These are phyloP conservation scores for Nannizziopsis barbatae DNA, from an alignment of 2,329 filamentous ascomycete genomes.

Conservation along the genomic window DNA sequence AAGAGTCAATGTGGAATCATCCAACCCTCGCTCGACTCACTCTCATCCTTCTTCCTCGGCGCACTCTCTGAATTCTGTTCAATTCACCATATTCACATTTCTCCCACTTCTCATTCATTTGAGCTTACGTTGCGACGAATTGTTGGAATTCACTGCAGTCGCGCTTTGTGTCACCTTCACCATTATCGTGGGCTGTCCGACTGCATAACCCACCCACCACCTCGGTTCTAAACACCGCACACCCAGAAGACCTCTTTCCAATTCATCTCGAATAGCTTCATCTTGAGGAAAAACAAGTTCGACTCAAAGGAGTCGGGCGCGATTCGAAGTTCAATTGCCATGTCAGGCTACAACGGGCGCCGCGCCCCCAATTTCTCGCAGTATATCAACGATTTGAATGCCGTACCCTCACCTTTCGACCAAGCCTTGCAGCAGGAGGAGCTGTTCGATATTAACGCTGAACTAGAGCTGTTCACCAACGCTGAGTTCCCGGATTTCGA, in stretches of 20 bases:
- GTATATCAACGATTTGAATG: constrained; percentile 78
- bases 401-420: constrained; percentile 52
- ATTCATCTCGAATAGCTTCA: not conserved
- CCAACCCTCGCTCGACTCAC: no score
- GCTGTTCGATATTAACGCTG: constrained; percentile 54
- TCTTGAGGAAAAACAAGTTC: not conserved
- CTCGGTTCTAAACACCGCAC: not conserved
- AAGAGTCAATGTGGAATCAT: no score
- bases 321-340: constrained; percentile 26
- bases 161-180: no score
- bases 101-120: no score
- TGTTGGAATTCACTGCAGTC: no score
- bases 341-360: constrained; percentile 66
- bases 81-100: no score
- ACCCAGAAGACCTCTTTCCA: not conserved
- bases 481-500: constrained; percentile 74
- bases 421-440: constrained; percentile 47
- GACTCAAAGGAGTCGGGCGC: constrained; percentile 3
- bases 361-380: constrained; percentile 79
- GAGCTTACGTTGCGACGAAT: no score
- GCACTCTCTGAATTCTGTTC: no score
- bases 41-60: no score
- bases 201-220: not conserved
- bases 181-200: no score
- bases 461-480: constrained; percentile 70